A percentile compares a stretch with the other conserved stretches of the same genome.
Evolutionary conservation across 2,329 filamentous ascomycete species (phyloP).

Genomic region (Ceratocystis smalleyi): DNA sequence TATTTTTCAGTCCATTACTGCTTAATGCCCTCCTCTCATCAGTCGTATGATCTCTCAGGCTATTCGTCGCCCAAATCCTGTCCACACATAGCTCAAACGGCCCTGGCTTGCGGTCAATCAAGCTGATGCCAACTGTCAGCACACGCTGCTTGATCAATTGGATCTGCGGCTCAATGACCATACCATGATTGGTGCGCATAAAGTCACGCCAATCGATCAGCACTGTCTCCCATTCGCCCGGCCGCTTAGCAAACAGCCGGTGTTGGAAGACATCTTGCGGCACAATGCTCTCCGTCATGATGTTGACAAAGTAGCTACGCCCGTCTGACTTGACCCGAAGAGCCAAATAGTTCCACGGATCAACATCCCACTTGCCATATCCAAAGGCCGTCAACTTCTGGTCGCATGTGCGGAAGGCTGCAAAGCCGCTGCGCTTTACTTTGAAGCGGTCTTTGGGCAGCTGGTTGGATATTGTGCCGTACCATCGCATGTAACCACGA

Average conservation of each 20-base stretch:
- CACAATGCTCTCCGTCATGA: slow-evolving; percentile 87
- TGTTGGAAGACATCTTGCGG: slow-evolving; percentile 96
- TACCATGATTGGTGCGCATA: slow-evolving; percentile 83
- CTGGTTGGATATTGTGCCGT: slow-evolving; percentile 74
- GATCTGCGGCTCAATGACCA: slow-evolving; percentile 81
- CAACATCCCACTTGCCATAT: slow-evolving; percentile 71
- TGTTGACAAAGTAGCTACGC: slow-evolving; percentile 81
- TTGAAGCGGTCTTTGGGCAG: slow-evolving; percentile 61
- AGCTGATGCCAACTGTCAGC: slow-evolving; percentile 66
- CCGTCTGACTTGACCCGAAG: slow-evolving; percentile 82
- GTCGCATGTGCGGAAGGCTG: slow-evolving; percentile 76
- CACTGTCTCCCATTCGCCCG: slow-evolving; percentile 91
- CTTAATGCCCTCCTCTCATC: slow-evolving; percentile 10
- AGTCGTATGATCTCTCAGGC: slow-evolving; percentile 16
- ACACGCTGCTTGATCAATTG: slow-evolving; percentile 80
- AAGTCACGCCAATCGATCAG: slow-evolving; percentile 83
- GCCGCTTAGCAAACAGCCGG: slow-evolving; percentile 59
- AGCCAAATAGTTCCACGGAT: slow-evolving; percentile 75
- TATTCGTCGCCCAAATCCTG: slow-evolving; percentile 79
- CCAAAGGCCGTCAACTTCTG: slow-evolving; percentile 69
- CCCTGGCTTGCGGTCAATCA: slow-evolving; percentile 79
- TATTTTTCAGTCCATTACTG: slow-evolving; percentile 16
- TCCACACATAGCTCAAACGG: slow-evolving; percentile 79
- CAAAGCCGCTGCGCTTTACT: slow-evolving; percentile 68
- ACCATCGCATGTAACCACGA: slow-evolving; percentile 54